A percentile compares a stretch with the other conserved stretches of the same genome.
Evolutionary conservation across 2,329 filamentous ascomycete genomes (phyloP).

Genomic region (Colletotrichum lupini): DNA sequence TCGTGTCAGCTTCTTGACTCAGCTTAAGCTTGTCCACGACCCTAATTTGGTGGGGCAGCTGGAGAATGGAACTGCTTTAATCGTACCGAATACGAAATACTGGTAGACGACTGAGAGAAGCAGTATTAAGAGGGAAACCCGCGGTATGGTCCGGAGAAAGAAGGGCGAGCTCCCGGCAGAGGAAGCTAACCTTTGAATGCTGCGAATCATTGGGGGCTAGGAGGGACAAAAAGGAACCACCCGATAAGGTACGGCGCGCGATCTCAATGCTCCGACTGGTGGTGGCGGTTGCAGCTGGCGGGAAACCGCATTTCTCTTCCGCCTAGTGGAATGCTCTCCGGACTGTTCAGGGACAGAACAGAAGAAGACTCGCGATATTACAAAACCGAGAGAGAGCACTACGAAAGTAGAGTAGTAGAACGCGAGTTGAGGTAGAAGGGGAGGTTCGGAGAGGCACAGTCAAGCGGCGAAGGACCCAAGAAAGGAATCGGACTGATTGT

Average conservation of each 20-base stretch:
- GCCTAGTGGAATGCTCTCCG: not conserved
- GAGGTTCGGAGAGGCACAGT: not conserved
- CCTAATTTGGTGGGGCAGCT: not conserved
- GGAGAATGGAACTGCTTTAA: not conserved
- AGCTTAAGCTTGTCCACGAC: not conserved
- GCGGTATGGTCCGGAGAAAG: constrained; percentile 10
- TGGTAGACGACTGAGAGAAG: constrained; percentile 31
- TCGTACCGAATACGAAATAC: constrained; percentile 25
- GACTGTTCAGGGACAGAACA: not conserved
- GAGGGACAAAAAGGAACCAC: not conserved
- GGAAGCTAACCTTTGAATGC: constrained; percentile 18
- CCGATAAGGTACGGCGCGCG: not conserved
- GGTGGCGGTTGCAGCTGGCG: constrained; percentile 2
- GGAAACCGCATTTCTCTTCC: constrained; percentile 31
- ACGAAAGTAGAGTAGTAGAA: not conserved
- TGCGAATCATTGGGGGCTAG: constrained; percentile 21
- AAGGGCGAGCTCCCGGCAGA: constrained; percentile 24
- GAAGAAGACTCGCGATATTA: not conserved
- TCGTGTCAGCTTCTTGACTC: constrained; percentile 7
- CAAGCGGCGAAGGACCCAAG: not conserved
- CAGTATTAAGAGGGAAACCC: constrained; percentile 26
- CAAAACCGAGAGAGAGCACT: not conserved
- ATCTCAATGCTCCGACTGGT: constrained; percentile 21
- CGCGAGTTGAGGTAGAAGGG: not conserved
- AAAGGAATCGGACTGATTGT: not conserved